Conservation (phyloP, 1,284 basidiomycete genomes). For the Microbotryomycetes sp. region DNA sequence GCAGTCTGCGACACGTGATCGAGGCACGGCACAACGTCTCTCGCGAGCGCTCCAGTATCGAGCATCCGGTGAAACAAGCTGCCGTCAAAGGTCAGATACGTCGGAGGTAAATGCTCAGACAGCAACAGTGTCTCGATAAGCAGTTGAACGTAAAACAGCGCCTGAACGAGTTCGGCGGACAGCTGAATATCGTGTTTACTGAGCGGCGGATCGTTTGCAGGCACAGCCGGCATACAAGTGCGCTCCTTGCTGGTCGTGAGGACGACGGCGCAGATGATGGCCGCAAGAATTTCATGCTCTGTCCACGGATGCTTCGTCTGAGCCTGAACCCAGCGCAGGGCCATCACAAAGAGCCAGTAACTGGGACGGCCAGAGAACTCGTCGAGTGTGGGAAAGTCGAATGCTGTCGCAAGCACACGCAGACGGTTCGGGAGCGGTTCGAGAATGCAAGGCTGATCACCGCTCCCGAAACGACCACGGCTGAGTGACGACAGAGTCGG, state of each 20-base stretch:
- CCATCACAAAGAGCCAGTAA: slow-evolving; percentile 8
- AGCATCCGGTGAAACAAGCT: background rate
- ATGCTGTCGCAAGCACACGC: background rate
- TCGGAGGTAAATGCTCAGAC: background rate
- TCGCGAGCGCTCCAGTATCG: too few species aligned
- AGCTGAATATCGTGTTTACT: background rate
- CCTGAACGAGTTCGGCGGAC: background rate
- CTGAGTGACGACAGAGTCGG: background rate
- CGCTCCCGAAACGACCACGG: background rate
- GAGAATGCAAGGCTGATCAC: background rate
- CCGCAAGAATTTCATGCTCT: background rate
- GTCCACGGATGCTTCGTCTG: slow-evolving; percentile 12
- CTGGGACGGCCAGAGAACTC: background rate
- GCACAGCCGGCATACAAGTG: too few species aligned
- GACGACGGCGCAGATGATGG: slow-evolving; percentile 13
- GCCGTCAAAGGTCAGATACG: background rate
- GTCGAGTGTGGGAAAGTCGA: slow-evolving; percentile 3
- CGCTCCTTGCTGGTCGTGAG: background rate
- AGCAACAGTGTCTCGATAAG: background rate
- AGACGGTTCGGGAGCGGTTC: background rate
- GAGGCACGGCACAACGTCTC: too few species aligned
- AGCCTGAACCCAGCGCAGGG: slow-evolving; percentile 17
- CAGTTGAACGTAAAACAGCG: background rate
- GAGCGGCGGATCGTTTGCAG: background rate
- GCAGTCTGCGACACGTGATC: too few species aligned